phyloP scores from a whole-genome alignment of 805 yeast species.

The Wickerhamomyces subpelliculosus region DNA sequence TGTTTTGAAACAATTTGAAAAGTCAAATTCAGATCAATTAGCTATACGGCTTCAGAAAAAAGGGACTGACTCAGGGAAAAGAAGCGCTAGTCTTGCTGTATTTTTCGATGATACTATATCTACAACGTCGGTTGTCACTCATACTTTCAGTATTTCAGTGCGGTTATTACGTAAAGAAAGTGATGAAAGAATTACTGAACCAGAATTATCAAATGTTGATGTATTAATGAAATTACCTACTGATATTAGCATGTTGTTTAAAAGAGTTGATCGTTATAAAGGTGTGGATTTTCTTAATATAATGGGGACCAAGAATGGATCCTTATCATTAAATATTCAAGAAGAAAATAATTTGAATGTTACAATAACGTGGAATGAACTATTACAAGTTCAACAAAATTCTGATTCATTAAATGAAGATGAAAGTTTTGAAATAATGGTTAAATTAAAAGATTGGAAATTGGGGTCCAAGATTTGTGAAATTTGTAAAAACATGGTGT shows the following conservation, averaged over 20 bases:
- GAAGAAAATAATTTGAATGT: constrained; percentile 47
- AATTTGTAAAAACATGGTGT: constrained; percentile 51
- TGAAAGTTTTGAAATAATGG: constrained; percentile 40
- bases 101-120: constrained; percentile 42
- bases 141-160: constrained; percentile 68
- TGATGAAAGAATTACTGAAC: constrained; percentile 52
- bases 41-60: constrained; percentile 42
- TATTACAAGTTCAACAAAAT: constrained; percentile 36
- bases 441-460: constrained; percentile 62
- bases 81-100: constrained; percentile 47
- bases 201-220: constrained; percentile 49
- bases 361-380: constrained; percentile 53
- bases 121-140: constrained; percentile 42
- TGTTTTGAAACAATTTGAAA: constrained; percentile 50
- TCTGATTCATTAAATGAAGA: constrained; percentile 20
- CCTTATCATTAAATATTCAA: constrained; percentile 42
- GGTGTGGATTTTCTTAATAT: constrained; percentile 44
- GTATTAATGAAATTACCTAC: constrained; percentile 43
- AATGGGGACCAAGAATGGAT: constrained; percentile 42
- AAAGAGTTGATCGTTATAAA: constrained; percentile 60
- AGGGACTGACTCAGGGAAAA: constrained; percentile 21
- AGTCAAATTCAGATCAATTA: constrained; percentile 42
- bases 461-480: constrained; percentile 55
- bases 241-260: constrained; percentile 46
- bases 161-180: constrained; percentile 49